Conservation (phyloP, 495 filamentous ascomycete genomes). For the Aspergillus sclerotiicarbonarius region DNA sequence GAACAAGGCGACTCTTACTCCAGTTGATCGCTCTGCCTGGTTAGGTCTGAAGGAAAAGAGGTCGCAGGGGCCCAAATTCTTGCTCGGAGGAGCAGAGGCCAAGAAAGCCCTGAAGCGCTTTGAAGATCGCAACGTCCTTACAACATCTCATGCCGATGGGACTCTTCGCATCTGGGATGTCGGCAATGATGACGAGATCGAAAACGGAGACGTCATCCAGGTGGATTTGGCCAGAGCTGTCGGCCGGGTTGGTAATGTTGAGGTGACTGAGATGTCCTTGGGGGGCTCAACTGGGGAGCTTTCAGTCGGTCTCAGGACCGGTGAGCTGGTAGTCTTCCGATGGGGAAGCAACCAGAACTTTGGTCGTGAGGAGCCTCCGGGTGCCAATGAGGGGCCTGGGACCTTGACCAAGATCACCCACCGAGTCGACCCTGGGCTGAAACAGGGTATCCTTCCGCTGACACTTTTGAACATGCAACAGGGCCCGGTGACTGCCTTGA, state of each 20-base stretch:
- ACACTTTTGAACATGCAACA: slow-evolving; percentile 78
- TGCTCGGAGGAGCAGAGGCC: slow-evolving; percentile 73
- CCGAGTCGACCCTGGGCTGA: slow-evolving; percentile 74
- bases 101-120: slow-evolving; percentile 66
- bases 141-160: slow-evolving; percentile 83
- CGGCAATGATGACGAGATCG: slow-evolving; percentile 87
- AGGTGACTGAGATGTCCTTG: slow-evolving; percentile 72
- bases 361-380: slow-evolving; percentile 54
- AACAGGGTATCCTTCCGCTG: slow-evolving; percentile 77
- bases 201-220: slow-evolving; percentile 79
- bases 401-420: slow-evolving; percentile 69
- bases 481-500: slow-evolving; percentile 72
- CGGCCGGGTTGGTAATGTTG: slow-evolving; percentile 71
- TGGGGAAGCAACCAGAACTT: slow-evolving; percentile 77
- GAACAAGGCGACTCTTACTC: slow-evolving; percentile 61
- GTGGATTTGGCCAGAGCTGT: slow-evolving; percentile 84
- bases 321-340: slow-evolving; percentile 82
- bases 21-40: slow-evolving; percentile 76
- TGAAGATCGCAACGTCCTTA: slow-evolving; percentile 75
- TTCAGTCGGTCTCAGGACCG: slow-evolving; percentile 73
- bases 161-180: slow-evolving; percentile 86
- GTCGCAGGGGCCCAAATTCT: slow-evolving; percentile 66
- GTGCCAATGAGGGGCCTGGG: slow-evolving; percentile 51
- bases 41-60: slow-evolving; percentile 82
- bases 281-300: slow-evolving; percentile 77